Evolutionary conservation across 306 rosid genomes (phyloP).

Genomic region (Inga oerstediana): DNA sequence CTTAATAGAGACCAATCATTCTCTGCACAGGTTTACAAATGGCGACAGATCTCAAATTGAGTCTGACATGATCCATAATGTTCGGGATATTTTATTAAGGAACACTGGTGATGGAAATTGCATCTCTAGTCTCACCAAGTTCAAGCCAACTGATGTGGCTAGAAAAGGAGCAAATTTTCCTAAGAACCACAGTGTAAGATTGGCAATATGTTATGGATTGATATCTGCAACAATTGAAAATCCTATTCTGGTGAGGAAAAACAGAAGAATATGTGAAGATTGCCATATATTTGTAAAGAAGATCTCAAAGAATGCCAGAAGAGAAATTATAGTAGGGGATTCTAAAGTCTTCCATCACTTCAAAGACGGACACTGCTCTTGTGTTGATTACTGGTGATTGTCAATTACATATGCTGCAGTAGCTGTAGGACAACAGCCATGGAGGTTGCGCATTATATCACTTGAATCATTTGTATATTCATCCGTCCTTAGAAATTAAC

Average conservation of each 20-base stretch:
- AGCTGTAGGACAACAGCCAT: neutral
- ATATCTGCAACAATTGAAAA: conserved; percentile 53
- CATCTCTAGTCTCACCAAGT: conserved; percentile 38
- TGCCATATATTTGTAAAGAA: conserved; percentile 55
- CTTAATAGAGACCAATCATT: conserved; percentile 40
- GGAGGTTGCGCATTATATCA: neutral
- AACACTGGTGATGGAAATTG: conserved; percentile 32
- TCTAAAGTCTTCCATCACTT: conserved; percentile 63
- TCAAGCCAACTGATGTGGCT: conserved; percentile 46
- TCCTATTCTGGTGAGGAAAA: conserved; percentile 57
- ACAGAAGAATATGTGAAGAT: conserved; percentile 60
- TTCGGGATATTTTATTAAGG: conserved; percentile 39
- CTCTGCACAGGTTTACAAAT: conserved; percentile 45
- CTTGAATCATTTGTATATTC: neutral
- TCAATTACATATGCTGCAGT: neutral
- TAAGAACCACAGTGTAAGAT: conserved; percentile 55
- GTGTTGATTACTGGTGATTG: conserved; percentile 60
- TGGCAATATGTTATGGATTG: conserved; percentile 62
- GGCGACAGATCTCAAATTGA: conserved; percentile 46
- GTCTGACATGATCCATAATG: conserved; percentile 45
- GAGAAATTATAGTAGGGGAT: conserved; percentile 63
- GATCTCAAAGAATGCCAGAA: conserved; percentile 41
- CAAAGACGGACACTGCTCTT: conserved; percentile 57
- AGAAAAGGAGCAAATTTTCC: conserved; percentile 37
- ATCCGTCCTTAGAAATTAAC: conserved; percentile 1